These are phyloP conservation scores for Saccharomyces jurei DNA, from an alignment of 805 yeast genomes.

Conservation along the genomic window DNA sequence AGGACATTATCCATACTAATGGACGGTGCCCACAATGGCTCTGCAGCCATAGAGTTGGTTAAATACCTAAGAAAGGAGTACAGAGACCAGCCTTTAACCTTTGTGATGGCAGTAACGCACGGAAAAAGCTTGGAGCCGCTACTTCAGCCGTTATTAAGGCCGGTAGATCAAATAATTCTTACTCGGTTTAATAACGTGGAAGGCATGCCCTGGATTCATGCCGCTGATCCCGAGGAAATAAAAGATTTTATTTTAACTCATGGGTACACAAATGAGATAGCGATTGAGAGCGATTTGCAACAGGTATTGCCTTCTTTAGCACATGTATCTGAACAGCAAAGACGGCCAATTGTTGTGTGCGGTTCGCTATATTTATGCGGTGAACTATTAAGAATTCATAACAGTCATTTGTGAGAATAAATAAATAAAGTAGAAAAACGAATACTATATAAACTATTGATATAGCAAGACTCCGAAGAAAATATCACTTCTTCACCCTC, in stretches of 20 bases:
- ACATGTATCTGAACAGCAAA: constrained; percentile 2
- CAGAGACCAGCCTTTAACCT: constrained; percentile 31
- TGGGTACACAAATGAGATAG: constrained; percentile 28
- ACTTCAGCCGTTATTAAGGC: constrained; percentile 40
- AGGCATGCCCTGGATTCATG: constrained; percentile 88
- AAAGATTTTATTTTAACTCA: constrained; percentile 12
- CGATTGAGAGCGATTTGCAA: constrained; percentile 18
- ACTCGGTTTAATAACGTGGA: constrained; percentile 64
- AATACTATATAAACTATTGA: neutral
- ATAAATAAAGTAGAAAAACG: neutral
- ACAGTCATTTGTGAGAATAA: constrained; percentile 9
- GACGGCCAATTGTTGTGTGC: constrained; percentile 42
- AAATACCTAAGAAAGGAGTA: constrained; percentile 37
- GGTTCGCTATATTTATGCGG: constrained; percentile 67
- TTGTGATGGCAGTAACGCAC: constrained; percentile 65
- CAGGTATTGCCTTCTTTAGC: constrained; percentile 24
- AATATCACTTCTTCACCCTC: neutral
- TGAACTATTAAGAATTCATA: constrained; percentile 39
- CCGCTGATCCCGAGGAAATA: constrained; percentile 33
- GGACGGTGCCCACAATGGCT: constrained; percentile 91
- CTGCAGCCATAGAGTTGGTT: constrained; percentile 70
- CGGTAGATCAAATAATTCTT: constrained; percentile 50
- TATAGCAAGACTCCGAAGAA: neutral
- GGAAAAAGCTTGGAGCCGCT: constrained; percentile 57
- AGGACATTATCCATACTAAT: constrained; percentile 36